Conservation (phyloP, 2,329 filamentous ascomycete species). For the Annulohypoxylon truncatum region DNA sequence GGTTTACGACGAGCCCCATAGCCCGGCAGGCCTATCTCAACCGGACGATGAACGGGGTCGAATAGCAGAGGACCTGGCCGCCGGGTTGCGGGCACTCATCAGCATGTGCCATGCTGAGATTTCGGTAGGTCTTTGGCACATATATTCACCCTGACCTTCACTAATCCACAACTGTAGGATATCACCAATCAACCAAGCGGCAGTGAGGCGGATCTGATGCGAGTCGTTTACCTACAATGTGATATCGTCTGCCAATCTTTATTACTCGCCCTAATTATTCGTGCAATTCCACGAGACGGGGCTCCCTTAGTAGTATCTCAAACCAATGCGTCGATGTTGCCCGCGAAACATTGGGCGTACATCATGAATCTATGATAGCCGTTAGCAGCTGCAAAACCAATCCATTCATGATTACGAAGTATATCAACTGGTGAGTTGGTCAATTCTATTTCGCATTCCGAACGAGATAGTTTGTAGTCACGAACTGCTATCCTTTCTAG, state of each 20-base stretch:
- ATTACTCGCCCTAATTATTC: conserved; percentile 51
- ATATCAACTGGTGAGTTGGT: conserved; percentile 51
- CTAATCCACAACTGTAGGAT: conserved; percentile 18
- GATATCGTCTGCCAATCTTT: conserved; percentile 53
- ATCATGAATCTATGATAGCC: conserved; percentile 49
- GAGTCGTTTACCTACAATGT: conserved; percentile 48
- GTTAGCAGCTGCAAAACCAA: conserved; percentile 38
- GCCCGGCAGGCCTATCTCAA: conserved; percentile 39
- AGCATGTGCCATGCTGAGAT: conserved; percentile 20
- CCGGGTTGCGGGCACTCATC: conserved; percentile 41
- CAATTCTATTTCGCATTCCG: not conserved
- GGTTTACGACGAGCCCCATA: conserved; percentile 52
- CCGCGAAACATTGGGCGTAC: conserved; percentile 50
- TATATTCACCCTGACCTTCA: not conserved
- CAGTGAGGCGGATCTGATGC: conserved; percentile 43
- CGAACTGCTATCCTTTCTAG: too few species aligned
- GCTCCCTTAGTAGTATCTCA: conserved; percentile 33
- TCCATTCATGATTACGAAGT: conserved; percentile 48
- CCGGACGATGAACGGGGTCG: conserved; percentile 34
- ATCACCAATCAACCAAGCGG: not conserved
- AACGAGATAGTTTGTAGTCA: too few species aligned
- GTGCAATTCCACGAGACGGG: conserved; percentile 43
- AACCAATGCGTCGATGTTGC: conserved; percentile 50
- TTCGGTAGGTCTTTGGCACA: not conserved
- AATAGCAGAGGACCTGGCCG: conserved; percentile 37